Base-by-base conservation (phyloP, 2,329 filamentous ascomycete genomes). In the Monosporascus sp. region DNA sequence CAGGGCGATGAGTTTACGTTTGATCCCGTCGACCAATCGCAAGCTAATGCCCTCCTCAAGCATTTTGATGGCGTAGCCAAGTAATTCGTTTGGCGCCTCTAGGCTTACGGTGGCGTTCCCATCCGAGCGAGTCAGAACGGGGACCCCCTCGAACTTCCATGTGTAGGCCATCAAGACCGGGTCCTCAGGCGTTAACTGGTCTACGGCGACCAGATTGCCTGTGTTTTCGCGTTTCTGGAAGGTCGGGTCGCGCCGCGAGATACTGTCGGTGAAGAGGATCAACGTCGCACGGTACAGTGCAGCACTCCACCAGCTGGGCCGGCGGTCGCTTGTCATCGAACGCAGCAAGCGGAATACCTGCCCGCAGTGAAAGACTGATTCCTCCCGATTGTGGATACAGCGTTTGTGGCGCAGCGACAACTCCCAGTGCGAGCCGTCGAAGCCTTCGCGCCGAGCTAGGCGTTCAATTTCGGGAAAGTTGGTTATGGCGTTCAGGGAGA, bases 221-320 rank as follows among this genome's bases (percentile, higher is more conserved):
- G 52, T 50, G 48, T 58, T 52, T 9, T 56, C 57, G n/a, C 55
- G 53, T 51, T 63, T 64, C 54, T 70, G 68, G 58, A 74, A 70
- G 58, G 60, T 67, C 25, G 58, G 63, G 54, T 83, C 77, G 54
- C 78, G 73, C 53, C 77, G 75, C 6, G 72, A 74, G 52, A 86
- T 68, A 59, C 82, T 81, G 59, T 87, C 81, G 2, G 78, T 75
- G 84, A 83, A 87, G 2, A 86, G 71, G 41, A 85, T 78, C 52
- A 87, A 71, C 4, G 77, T 77, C 2, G 78, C 85, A n/a, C 87
- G 82, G 65, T 89, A 89, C 41, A 89, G 72, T 3, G 85, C 86
- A 2, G 78, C 80, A n/a, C 83, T 74, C 86, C 86, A 89, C 86
- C 86, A 90, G 38, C 78, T 80, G 6, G 86, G 86, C 22, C 84